Evolutionary conservation across 768 basidiomycete genomes (phyloP).

Genomic region (Tylopilus felleus): DNA sequence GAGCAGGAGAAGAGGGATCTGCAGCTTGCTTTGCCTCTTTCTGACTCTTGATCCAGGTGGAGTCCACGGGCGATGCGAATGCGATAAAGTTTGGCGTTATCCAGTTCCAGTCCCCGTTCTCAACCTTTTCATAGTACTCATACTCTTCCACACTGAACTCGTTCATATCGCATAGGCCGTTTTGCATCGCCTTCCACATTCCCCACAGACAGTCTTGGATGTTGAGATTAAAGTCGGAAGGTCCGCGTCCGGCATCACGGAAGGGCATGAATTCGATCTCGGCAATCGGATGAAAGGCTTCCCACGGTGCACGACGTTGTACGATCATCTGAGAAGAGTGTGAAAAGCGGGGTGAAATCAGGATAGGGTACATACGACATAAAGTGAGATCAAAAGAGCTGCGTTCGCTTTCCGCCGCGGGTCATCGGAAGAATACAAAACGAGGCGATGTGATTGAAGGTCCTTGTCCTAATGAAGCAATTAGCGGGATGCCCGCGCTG

Average conservation of each 20-base stretch:
- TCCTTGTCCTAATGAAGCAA: slow-evolving; percentile 62
- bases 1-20: slow-evolving; percentile 26
- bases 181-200: slow-evolving; percentile 87
- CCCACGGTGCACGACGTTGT: slow-evolving; percentile 83
- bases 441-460: slow-evolving; percentile 66
- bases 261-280: slow-evolving; percentile 93
- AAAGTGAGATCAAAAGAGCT: slow-evolving; percentile 90
- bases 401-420: slow-evolving; percentile 90
- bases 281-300: slow-evolving; percentile 92
- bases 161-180: slow-evolving; percentile 90
- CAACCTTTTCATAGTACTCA: slow-evolving; percentile 92
- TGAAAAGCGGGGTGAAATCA: slow-evolving; percentile 14
- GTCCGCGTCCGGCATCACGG: slow-evolving; percentile 90
- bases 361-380: slow-evolving; percentile 60
- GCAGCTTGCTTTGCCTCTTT: slow-evolving; percentile 54
- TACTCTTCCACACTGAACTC: slow-evolving; percentile 93
- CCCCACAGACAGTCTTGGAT: slow-evolving; percentile 93
- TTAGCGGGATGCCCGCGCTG: slow-evolving; percentile 23
- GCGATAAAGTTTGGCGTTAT: slow-evolving; percentile 89
- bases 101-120: slow-evolving; percentile 97
- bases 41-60: slow-evolving; percentile 72
- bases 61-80: slow-evolving; percentile 88
- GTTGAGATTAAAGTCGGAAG: slow-evolving; percentile 88
- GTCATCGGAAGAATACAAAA: slow-evolving; percentile 86
- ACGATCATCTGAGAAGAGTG: slow-evolving; percentile 76